Base-by-base conservation (phyloP, 1,284 basidiomycete species). In the Pyrrhoderma noxium region DNA sequence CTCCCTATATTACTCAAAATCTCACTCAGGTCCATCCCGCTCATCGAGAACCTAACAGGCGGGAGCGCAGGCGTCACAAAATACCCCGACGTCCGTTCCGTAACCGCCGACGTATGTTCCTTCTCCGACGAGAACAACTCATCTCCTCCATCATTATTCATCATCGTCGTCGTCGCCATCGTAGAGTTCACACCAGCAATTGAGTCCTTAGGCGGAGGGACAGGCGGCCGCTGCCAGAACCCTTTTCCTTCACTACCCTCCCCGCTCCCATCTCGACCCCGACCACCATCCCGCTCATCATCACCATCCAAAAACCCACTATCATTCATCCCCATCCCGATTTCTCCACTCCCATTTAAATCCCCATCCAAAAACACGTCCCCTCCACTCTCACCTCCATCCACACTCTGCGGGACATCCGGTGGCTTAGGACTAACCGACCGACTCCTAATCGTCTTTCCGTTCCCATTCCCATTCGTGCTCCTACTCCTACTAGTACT, bases 11-110 rank as follows among this genome's bases (percentile, higher is more conserved):
- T 75, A 59, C 67, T 77, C 43, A 87, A 72, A 16, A 88, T 64
- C 54, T 86, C 82, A 0, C 84, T 77, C 58, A 93, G 90, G 64
- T 93, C 90, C 1, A 78, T 73, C 38, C 80, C 75, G 58, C 80
- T 84, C 73, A 93, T 79, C 8, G 89, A 92, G 62, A 90, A 85
- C 21, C 88, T 79, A 59, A 90, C 89, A 0, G 87, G 87, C 3
- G 86, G 87, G 25, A 89, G 69, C 3, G 86, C 86, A 40, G 87
- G 87, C 1, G 85, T 83, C 49, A 88, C 87, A 64, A 80, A 88
- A 16, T 86, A 88, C 11, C 84, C 73, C 58, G 75, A 77, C 14
- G 80, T 82, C n/a, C 75, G 79, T 47, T 73, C 75, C 63, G 84
- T 77, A 16, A 85, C 77, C 1, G 77, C 73, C 1, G 77, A 75